These are phyloP conservation scores for Furcasterigmium furcatum DNA, from an alignment of 2,329 filamentous ascomycete species.

Conservation along the genomic window DNA sequence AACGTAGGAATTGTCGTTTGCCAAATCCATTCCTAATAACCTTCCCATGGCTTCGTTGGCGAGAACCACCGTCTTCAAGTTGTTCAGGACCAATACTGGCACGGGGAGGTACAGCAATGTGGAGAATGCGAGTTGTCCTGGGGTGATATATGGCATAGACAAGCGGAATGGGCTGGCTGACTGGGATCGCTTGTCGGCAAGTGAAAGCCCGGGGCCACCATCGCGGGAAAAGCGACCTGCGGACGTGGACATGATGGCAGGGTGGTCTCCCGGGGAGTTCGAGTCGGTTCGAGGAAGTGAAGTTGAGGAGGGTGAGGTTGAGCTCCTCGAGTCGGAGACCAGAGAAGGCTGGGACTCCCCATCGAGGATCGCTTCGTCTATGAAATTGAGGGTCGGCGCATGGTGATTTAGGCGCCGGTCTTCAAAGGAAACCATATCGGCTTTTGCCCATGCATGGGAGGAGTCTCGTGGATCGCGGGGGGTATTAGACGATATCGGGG, in stretches of 20 bases:
- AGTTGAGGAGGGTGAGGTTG: neutral
- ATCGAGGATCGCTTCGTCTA: neutral
- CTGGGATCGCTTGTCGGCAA: conserved; percentile 21
- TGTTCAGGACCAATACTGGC: conserved; percentile 66
- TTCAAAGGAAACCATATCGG: conserved; percentile 9
- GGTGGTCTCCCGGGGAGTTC: neutral
- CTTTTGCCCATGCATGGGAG: conserved; percentile 9
- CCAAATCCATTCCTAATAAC: conserved; percentile 55
- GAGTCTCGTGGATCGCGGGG: neutral
- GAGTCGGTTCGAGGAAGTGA: neutral
- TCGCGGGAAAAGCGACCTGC: conserved; percentile 31
- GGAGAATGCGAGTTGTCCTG: conserved; percentile 58
- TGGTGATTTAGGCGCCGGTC: neutral
- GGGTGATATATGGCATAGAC: conserved; percentile 43
- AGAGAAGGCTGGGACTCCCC: neutral
- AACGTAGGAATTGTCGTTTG: conserved; percentile 37
- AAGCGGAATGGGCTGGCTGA: conserved; percentile 32
- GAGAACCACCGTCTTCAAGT: conserved; percentile 65
- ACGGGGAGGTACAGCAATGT: conserved; percentile 73
- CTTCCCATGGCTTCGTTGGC: conserved; percentile 75
- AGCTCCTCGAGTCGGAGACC: neutral
- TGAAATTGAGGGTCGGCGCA: neutral
- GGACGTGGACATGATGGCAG: conserved; percentile 3
- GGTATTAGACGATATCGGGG: neutral
- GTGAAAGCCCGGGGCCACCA: conserved; percentile 7